Evolutionary conservation across 768 basidiomycete genomes (phyloP), one percentile per base, ranked within the genome.

Genomic region (Termitomyces sp.): DNA sequence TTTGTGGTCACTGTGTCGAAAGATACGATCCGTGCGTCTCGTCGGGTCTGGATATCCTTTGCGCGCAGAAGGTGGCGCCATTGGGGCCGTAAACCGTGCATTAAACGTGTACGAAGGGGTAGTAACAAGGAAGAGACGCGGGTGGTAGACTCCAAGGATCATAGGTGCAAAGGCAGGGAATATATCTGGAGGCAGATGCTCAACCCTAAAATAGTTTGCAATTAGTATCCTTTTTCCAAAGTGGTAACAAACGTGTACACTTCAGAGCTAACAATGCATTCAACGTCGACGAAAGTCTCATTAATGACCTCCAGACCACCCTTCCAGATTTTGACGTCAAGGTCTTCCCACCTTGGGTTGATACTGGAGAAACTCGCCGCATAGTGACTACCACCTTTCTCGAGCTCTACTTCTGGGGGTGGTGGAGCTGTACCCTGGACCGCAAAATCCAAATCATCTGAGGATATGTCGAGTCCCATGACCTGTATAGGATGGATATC

Each of bases 61-160:
- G 14, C 79, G 78, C 7, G 76, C 74, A 5, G 75, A 71, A 38
- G 75, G 67, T 5, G 72, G 71, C 0, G 71, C 68, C 38, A 72
- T 75, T 0, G 87, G 88, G 1, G 82, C 68, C 0, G 83, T 80
- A 74, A 92, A 93, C 1, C 86, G 83, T 20, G 76, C 78, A 61
- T 93, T 95, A 76, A 89, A 96, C 2, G 81, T 84, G 72, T 87
- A 94, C 2, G 88, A 90, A 0, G 92, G 93, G 0, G 93, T 96
- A 0, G 93, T 95, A 64, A 94, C 66, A 22, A 96, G 78, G 45
- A 93, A 76, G 44, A 87, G 66, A 28, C 77, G 76, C 0, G 94
- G 93, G 55, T 83, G 84, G 64, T 96, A 96, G 33, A 81, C 74
- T 0, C 92, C 92, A 13, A 96, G 79, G 14, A 95, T 71, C 51